Base-by-base conservation (phyloP, 345 rosid species). In the Sisymbrium irio region DNA sequence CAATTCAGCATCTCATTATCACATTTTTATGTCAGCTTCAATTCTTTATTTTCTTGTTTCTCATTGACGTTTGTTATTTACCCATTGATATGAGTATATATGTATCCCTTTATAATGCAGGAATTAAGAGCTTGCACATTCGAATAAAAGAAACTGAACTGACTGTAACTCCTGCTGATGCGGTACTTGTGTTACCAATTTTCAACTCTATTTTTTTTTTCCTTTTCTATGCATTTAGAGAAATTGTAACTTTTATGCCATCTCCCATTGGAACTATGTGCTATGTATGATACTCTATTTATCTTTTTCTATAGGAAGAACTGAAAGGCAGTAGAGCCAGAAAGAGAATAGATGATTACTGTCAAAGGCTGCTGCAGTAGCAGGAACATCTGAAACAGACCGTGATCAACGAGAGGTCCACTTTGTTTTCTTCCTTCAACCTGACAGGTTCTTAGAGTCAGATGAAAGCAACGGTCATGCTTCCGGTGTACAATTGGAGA, bases 361-460 rank as follows among this genome's bases (percentile, higher is more conserved):
- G 64, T 86, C 89, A 20, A 92, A 85, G 81, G 92, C 91, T 17
- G 73, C 77, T 3, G 71, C 71, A 69, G 75, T 62, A 37, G 84
- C 85, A 58, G 61, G 54, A 77, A 84, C 86, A 49, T 42, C 85
- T 44, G 53, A 62, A 74, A 82, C 83, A 12, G 77, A 71, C 65
- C 75, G 86, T 35, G 86, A 80, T 78, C 90, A 83, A 73, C 83
- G 82, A 37, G 93, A 94, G 78, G 90, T 94, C 66, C 92, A 88
- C 69, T 91, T 94, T 82, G 81, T 88, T 79, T 94, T 94, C 86
- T 91, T 87, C 81, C 82, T 70, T 66, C 90, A 87, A 65, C 97
- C 98, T 79, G 84, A 83, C 53, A 76, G 61, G 64, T 91, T 94
- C 81, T 74, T 88, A 17, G 90, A 84, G 73, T 87, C 93, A 58